Evolutionary conservation across 164 flowering plant genomes (phyloP), one percentile per base, ranked within the genome.

Genomic region (Nymphaea colorata): DNA sequence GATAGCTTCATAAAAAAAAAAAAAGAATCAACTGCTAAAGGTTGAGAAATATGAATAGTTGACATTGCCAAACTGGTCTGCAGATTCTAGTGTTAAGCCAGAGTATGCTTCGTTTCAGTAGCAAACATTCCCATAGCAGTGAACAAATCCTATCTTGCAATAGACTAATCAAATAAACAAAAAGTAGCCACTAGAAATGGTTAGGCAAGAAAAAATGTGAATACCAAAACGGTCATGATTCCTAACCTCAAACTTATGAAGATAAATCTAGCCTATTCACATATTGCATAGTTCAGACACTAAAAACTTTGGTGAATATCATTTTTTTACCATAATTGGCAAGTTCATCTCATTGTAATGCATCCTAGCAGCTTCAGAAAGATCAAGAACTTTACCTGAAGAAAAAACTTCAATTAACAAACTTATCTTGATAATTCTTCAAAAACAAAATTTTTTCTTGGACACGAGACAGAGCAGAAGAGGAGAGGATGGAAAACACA

Each of bases 361-460:
- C 78, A 69, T 78, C 67, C 72, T 73, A 59, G 79, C 70, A 12
- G 88, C 94, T 72, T 79, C 80, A 45, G 77, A 74, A 65, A 86
- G 57, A 79, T 91, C 89, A 68, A 91, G 64, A 41, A 77, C 83
- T 69, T 86, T 84, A 78, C 89, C 97, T 87, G 71, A 41, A 66
- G 67, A 61, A 61, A 3, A 41, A 61, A 41, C 64, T 17, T 10
- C 7, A 11, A 17, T 61, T 17, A 61, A 4, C 17, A 61, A 61
- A 61, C 12, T 51, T 51, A 8, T 8, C 57, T 51, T 15, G 8
- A 17, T 6, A 12, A 10, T 17, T 17, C 11, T 41, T 41, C 4
- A 66, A 62, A 14, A 18, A 18, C 53, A 42, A 18, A 17, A 47
- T 11, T 36, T 6, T 44, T 6, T 68, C 42, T 42, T 43, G 61